Percentiles rank a stretch among this genome's conserved stretches.
phyloP scores from a whole-genome alignment of 768 basidiomycete species.

The Suillus brevipes region DNA sequence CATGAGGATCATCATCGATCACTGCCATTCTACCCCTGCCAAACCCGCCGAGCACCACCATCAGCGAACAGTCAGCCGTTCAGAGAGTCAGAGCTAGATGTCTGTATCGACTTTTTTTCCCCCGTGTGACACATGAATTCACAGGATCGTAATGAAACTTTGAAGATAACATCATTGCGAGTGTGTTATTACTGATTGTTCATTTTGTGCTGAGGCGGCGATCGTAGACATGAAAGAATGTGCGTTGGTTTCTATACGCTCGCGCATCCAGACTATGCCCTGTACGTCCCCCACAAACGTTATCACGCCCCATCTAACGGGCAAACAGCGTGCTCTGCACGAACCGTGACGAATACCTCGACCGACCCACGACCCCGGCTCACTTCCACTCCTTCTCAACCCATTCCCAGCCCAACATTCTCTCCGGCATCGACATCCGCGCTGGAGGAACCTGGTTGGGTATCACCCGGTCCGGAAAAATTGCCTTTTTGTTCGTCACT shows the following conservation, averaged over 20 bases:
- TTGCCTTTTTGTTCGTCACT: slow-evolving; percentile 68
- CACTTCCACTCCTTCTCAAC: slow-evolving; percentile 61
- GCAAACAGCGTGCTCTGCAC: slow-evolving; percentile 49
- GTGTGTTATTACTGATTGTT: too few relatives aligned
- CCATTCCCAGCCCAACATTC: slow-evolving; percentile 5
- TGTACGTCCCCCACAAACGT: slow-evolving; percentile 45
- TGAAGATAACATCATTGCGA: not conserved
- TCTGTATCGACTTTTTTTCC: not conserved
- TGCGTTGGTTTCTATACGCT: slow-evolving; percentile 80
- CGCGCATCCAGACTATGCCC: slow-evolving; percentile 72
- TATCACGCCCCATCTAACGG: not conserved
- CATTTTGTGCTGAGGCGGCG: not conserved
- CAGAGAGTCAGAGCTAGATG: too few relatives aligned
- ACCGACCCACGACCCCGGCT: slow-evolving; percentile 64
- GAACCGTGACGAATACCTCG: slow-evolving; percentile 76
- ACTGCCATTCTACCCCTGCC: not conserved
- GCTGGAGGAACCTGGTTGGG: slow-evolving; percentile 89
- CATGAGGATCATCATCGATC: not conserved
- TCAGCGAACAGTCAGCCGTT: too few relatives aligned
- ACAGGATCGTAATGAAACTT: not conserved
- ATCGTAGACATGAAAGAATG: slow-evolving; percentile 49
- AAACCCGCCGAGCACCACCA: too few relatives aligned
- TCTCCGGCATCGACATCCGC: slow-evolving; percentile 72
- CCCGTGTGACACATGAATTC: not conserved
- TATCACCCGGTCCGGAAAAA: slow-evolving; percentile 58